Conservation (phyloP, 2,329 filamentous ascomycete species). For the Venturia nashicola region DNA sequence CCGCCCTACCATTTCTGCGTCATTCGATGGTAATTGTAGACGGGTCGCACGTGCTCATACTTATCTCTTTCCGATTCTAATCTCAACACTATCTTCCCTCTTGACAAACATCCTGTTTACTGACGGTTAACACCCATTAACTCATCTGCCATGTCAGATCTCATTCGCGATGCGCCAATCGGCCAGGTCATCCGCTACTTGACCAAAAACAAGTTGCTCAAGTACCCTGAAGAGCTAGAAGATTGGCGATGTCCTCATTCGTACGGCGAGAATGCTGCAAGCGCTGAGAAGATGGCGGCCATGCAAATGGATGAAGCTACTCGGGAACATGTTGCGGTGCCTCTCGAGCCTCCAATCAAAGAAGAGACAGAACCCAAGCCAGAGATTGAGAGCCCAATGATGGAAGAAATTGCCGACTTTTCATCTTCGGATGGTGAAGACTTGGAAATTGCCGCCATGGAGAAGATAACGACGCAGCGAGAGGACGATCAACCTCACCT, state of each 20-base stretch:
- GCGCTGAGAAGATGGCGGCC: background rate
- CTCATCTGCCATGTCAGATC: slow-evolving; percentile 2
- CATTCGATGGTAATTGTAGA: background rate
- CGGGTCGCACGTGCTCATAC: no score
- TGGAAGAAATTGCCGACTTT: background rate
- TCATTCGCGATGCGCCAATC: slow-evolving; percentile 43
- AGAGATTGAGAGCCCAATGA: background rate
- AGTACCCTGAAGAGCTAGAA: slow-evolving; percentile 47
- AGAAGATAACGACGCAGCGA: slow-evolving; percentile 5
- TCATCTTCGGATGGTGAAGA: background rate
- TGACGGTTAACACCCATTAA: background rate
- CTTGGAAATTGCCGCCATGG: background rate
- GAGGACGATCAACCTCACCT: slow-evolving; percentile 12
- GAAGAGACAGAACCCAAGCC: slow-evolving; percentile 1
- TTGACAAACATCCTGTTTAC: background rate
- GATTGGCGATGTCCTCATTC: slow-evolving; percentile 39
- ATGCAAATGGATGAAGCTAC: background rate
- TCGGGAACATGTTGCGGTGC: background rate
- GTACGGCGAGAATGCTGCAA: slow-evolving; percentile 20
- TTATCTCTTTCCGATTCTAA: background rate
- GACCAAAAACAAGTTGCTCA: slow-evolving; percentile 39
- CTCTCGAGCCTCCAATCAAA: background rate
- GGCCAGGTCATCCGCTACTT: slow-evolving; percentile 46
- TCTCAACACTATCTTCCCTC: background rate
- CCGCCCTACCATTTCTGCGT: background rate